These are phyloP conservation scores for Lentinus brumalis DNA, from an alignment of 768 basidiomycete genomes.

Conservation along the genomic window DNA sequence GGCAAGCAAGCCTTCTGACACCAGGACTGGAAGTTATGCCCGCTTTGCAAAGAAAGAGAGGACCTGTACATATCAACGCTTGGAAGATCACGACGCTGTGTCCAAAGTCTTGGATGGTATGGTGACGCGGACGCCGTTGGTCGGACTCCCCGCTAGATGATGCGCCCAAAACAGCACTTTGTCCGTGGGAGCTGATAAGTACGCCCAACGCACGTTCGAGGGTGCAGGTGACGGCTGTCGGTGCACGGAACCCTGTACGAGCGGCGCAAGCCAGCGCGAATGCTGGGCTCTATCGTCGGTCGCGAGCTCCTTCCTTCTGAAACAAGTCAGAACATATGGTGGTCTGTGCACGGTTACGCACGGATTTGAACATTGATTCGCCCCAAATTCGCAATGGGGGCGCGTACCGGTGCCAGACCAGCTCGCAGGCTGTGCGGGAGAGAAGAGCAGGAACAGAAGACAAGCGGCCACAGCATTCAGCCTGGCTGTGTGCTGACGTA, in stretches of 20 bases:
- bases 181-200: background rate
- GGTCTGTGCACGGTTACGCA: background rate
- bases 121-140: background rate
- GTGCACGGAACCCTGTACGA: background rate
- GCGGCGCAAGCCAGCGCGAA: background rate
- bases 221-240: background rate
- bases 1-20: background rate
- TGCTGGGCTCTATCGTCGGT: background rate
- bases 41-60: no score
- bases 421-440: background rate
- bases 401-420: background rate
- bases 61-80: background rate
- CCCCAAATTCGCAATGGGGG: background rate
- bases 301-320: background rate
- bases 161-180: background rate
- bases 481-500: constrained; percentile 6
- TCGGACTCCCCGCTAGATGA: background rate
- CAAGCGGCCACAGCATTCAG: constrained; percentile 1
- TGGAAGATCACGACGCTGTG: background rate
- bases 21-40: background rate
- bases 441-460: background rate
- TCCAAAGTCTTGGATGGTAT: background rate
- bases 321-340: background rate
- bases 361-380: background rate
- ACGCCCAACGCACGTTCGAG: background rate